Evolutionary conservation across 495 filamentous ascomycete species (phyloP).

Genomic region (Parathielavia appendiculata): DNA sequence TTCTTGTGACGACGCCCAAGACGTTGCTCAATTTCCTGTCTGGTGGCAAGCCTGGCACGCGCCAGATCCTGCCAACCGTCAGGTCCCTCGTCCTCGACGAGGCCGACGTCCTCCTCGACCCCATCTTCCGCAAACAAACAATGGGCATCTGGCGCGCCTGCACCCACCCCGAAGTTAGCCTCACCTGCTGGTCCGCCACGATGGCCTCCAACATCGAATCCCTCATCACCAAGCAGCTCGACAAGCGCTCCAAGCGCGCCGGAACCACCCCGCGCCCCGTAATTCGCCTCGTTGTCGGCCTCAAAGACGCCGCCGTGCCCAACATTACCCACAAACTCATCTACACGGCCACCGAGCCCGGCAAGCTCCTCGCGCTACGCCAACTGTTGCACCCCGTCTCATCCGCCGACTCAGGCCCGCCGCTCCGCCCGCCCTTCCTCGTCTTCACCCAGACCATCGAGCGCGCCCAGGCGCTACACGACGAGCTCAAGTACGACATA

Average conservation of each 20-base stretch:
- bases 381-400: conserved; percentile 82
- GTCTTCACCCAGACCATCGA: conserved; percentile 94
- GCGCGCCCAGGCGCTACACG: conserved; percentile 77
- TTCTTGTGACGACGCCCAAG: conserved; percentile 84
- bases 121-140: conserved; percentile 85
- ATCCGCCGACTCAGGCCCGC: conserved; percentile 48
- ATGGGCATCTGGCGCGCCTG: conserved; percentile 79
- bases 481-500: conserved; percentile 92
- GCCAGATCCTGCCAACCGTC: conserved; percentile 56
- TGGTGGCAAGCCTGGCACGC: conserved; percentile 39
- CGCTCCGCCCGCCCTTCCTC: conserved; percentile 80
- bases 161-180: conserved; percentile 57
- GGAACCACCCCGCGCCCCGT: conserved; percentile 45
- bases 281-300: conserved; percentile 80
- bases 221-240: conserved; percentile 50
- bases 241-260: conserved; percentile 52
- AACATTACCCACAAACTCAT: conserved; percentile 83
- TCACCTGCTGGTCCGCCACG: conserved; percentile 90
- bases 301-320: conserved; percentile 91
- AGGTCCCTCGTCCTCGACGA: conserved; percentile 79
- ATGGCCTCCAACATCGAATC: conserved; percentile 91
- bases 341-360: conserved; percentile 87
- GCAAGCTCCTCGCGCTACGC: conserved; percentile 86
- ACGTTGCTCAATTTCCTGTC: conserved; percentile 69
- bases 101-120: conserved; percentile 89